Base-by-base conservation (phyloP, 345 rosid genomes). In the Eucalyptus paniculata region DNA sequence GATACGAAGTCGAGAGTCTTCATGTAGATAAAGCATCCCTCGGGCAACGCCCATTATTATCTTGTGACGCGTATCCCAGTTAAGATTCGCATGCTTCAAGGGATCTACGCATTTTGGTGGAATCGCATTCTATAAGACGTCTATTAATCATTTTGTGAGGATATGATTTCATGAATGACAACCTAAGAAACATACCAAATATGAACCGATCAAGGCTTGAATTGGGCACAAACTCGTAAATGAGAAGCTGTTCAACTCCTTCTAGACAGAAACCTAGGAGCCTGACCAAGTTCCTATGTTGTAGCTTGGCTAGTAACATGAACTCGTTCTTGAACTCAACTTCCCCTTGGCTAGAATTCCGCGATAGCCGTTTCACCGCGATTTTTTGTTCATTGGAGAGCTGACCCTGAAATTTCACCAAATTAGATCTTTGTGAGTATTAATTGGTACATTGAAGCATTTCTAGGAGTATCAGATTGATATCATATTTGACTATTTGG, bases 11-110 rank as follows among this genome's bases (percentile, higher is more conserved):
- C 94, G 87, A 62, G 94, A 94, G 16, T 94, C 94, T 51, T 94
- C 94, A 4, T 94, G 95, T 77, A 94, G 94, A 87, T 94, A 95
- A 13, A 93, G 90, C 82, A 94, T 86, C 6, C 96, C 95, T 47
- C 91, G 77, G 21, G 94, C 93, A 7, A 94, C 67, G 26, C 95
- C 95, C 23, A 67, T 88, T 2, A 95, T 90, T 3, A 95, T 92
- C 47, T 92, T 90, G 87, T 88, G 88, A 5, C 93, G 92, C 7
- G 5, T 92, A 81, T 89, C 90, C 94, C 94, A 91, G 5, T 91
- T 88, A 50, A 95, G 49, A 19, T 34, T 9, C 4, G 7, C 50
- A 12, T 89, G 87, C 85, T 90, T 93, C 3, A 10, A 2, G 18
- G 88, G 87, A 91, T 93, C 95, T 94, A 8, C 2, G 30, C 9